A percentile compares a stretch with the other conserved stretches of the same genome.
Conservation (phyloP, 345 rosid species). For the Brassica nigra region DNA sequence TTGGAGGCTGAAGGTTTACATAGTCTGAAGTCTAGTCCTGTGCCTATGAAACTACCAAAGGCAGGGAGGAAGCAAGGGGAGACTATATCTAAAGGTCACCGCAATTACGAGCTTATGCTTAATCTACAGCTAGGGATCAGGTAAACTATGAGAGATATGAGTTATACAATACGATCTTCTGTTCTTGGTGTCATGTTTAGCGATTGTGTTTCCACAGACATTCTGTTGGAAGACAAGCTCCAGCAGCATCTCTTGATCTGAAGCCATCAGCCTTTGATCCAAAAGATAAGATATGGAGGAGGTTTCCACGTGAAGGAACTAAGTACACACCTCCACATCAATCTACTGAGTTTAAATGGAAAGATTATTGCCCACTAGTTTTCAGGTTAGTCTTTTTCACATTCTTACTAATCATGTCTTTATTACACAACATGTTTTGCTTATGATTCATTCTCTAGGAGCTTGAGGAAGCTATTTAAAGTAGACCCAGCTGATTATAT, state of each 20-base stretch:
- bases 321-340: constrained; percentile 93
- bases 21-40: constrained; percentile 31
- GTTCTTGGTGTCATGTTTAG: constrained; percentile 12
- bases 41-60: constrained; percentile 68
- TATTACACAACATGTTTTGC: constrained; percentile 4
- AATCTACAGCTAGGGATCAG: constrained; percentile 80
- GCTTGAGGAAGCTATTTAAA: constrained; percentile 89
- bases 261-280: constrained; percentile 94
- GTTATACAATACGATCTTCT: not conserved
- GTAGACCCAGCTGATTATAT: constrained; percentile 99
- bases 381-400: constrained; percentile 59
- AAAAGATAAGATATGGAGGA: constrained; percentile 90
- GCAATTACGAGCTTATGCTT: constrained; percentile 94
- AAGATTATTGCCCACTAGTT: constrained; percentile 96
- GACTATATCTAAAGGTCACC: constrained; percentile 84
- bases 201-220: constrained; percentile 50
- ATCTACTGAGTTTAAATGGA: constrained; percentile 87
- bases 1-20: constrained; percentile 40
- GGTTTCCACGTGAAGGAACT: constrained; percentile 88
- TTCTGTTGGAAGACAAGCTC: constrained; percentile 86
- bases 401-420: not conserved
- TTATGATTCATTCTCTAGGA: constrained; percentile 46
- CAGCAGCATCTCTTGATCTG: constrained; percentile 69
- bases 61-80: constrained; percentile 78
- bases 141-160: constrained; percentile 28